Evolutionary conservation across 2,329 filamentous ascomycete genomes (phyloP).

Genomic region (Pyrenophora graminea): DNA sequence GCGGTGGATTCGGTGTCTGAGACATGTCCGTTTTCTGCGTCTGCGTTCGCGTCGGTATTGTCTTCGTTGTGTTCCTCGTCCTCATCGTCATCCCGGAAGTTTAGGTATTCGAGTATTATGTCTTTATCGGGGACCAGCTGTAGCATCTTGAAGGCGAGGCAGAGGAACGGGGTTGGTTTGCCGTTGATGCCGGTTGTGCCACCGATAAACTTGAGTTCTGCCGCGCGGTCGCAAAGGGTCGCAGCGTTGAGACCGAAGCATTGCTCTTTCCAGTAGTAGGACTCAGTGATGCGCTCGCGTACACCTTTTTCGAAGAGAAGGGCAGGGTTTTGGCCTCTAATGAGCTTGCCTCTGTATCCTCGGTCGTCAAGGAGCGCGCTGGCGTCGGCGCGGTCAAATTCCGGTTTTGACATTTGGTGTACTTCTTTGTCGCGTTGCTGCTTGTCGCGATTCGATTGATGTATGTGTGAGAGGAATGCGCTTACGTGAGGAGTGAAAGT

Average conservation of each 20-base stretch:
- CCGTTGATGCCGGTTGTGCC: slow-evolving; percentile 85
- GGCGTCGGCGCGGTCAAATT: slow-evolving; percentile 76
- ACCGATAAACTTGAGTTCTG: slow-evolving; percentile 80
- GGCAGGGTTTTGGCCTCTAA: slow-evolving; percentile 92
- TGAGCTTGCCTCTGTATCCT: slow-evolving; percentile 74
- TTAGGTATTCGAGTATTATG: slow-evolving; percentile 78
- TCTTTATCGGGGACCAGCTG: slow-evolving; percentile 82
- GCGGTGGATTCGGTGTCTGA: slow-evolving; percentile 3
- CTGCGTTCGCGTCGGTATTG: slow-evolving; percentile 3
- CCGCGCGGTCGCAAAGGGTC: slow-evolving; percentile 83
- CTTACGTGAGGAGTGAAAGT: not conserved
- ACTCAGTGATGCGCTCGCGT: slow-evolving; percentile 91
- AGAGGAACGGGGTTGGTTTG: slow-evolving; percentile 89
- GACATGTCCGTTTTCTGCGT: slow-evolving; percentile 13
- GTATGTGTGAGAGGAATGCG: not conserved
- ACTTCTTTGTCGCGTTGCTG: not conserved
- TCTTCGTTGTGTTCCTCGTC: slow-evolving; percentile 20
- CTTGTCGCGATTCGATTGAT: not conserved
- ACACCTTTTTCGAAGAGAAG: slow-evolving; percentile 95
- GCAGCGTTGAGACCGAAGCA: slow-evolving; percentile 91
- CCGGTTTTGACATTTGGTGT: slow-evolving; percentile 43
- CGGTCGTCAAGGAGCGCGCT: slow-evolving; percentile 82
- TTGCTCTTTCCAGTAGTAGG: slow-evolving; percentile 98
- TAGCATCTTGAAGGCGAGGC: slow-evolving; percentile 90
- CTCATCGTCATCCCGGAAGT: slow-evolving; percentile 51